phyloP scores from a whole-genome alignment of 2,329 filamentous ascomycete species.

The Paraphoma sp. region DNA sequence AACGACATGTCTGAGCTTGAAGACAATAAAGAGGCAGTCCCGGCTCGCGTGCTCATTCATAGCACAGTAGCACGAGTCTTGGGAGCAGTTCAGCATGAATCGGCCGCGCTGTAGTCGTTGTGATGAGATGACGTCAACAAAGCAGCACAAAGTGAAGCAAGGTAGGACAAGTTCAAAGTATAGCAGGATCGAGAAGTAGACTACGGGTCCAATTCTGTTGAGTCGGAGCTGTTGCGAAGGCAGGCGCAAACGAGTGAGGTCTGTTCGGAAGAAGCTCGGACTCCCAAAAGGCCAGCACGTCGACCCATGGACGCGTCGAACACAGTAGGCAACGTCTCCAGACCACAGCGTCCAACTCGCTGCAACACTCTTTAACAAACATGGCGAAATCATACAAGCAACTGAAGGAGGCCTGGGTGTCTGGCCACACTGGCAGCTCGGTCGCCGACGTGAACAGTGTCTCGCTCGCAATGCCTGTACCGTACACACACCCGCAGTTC shows the following conservation, averaged over 20 bases:
- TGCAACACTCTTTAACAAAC: conserved; percentile 8
- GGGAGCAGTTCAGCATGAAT: no score
- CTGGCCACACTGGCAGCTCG: conserved; percentile 82
- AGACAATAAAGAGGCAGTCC: no score
- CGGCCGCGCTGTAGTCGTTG: no score
- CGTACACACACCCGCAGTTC: conserved; percentile 28
- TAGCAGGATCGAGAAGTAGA: no score
- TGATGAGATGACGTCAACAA: no score
- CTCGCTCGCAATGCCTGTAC: conserved; percentile 83
- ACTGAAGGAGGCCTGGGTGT: conserved; percentile 94
- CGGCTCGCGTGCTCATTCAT: no score
- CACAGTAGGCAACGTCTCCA: conserved; percentile 4
- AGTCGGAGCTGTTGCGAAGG: neutral
- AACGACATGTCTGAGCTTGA: no score
- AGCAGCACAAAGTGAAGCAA: no score
- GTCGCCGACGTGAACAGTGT: conserved; percentile 88
- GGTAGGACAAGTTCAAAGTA: no score
- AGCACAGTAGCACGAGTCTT: no score
- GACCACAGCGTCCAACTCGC: conserved; percentile 18
- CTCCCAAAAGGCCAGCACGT: conserved; percentile 21
- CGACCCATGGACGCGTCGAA: conserved; percentile 26
- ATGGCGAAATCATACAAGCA: conserved; percentile 75
- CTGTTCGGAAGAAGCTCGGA: conserved; percentile 7
- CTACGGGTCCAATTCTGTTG: neutral
- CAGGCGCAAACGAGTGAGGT: conserved; percentile 5